A percentile compares a stretch with the other conserved stretches of the same genome.
Conservation (phyloP, 169 alveolate species). For the Eimeria sp. region DNA sequence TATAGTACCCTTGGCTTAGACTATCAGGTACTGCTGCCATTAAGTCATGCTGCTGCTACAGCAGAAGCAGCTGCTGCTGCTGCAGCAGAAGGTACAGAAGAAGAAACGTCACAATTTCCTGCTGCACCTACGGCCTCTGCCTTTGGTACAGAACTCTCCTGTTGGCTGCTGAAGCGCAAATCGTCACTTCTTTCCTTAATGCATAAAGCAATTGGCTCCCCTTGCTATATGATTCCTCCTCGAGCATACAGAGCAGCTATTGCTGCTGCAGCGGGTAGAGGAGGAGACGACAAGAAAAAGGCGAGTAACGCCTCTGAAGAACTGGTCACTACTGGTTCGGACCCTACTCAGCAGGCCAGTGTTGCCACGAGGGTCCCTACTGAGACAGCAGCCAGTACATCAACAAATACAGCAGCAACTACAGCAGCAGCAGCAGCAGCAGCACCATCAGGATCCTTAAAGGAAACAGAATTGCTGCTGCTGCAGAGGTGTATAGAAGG, state of each 20-base stretch:
- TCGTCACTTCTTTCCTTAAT: not conserved
- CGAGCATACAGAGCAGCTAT: not conserved
- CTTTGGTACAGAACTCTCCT: conserved; percentile 25
- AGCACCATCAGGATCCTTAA: no score
- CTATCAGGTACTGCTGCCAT: conserved; percentile 12
- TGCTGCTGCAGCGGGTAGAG: not conserved
- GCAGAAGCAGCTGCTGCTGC: conserved; percentile 13
- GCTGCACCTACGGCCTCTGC: conserved; percentile 9
- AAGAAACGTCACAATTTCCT: not conserved
- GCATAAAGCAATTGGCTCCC: conserved; percentile 15
- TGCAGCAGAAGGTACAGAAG: conserved; percentile 8
- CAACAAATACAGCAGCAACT: no score
- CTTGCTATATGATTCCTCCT: conserved; percentile 44
- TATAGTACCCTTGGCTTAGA: conserved; percentile 23
- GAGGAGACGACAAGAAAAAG: not conserved
- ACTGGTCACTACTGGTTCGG: not conserved
- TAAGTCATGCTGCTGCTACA: not conserved
- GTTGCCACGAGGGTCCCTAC: not conserved
- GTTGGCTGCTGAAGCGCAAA: conserved; percentile 61
- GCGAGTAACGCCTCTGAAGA: not conserved
- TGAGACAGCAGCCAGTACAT: no score
- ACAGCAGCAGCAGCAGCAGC: no score
- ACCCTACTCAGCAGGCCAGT: not conserved
- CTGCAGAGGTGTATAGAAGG: not conserved
- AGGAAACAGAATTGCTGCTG: not conserved